Percentiles rank a stretch among this genome's conserved stretches.
Conservation (phyloP, 495 filamentous ascomycete species). For the Talaromyces nanjingensis region DNA sequence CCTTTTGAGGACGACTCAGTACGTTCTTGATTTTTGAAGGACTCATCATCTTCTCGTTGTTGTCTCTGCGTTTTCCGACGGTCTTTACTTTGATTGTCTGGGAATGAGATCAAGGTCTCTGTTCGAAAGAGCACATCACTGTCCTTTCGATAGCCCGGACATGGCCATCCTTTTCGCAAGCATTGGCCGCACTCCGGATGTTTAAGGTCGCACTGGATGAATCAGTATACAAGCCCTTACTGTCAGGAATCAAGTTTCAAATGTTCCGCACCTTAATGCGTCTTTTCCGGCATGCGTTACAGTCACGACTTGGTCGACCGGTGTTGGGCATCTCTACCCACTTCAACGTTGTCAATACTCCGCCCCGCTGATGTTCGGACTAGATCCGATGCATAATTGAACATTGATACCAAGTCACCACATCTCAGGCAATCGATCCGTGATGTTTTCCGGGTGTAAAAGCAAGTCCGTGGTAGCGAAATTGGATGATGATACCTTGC, state of each 20-base stretch:
- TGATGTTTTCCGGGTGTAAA: not conserved
- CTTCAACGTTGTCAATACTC: not conserved
- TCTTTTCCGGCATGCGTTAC: constrained; percentile 4
- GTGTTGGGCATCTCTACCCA: not conserved
- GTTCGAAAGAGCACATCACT: not conserved
- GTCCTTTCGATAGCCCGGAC: not conserved
- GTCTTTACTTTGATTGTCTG: not conserved
- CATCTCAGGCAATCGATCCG: not conserved
- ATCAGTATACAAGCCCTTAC: not conserved
- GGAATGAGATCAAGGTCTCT: not conserved
- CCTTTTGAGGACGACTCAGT: not conserved
- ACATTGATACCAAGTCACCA: not conserved
- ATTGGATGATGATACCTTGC: not conserved
- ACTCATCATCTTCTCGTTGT: not conserved
- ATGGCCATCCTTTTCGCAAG: not conserved
- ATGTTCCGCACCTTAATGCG: constrained; percentile 9
- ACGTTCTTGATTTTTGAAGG: not conserved
- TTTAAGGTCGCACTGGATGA: constrained; percentile 1
- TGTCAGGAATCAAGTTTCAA: not conserved
- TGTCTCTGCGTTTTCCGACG: not conserved
- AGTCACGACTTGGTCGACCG: constrained; percentile 7
- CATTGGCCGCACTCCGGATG: constrained; percentile 4
- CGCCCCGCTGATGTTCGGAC: not conserved
- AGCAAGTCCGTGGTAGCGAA: not conserved
- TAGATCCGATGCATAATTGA: not conserved